phyloP scores from a whole-genome alignment of 192 early-diverging fungal genomes.

The Rhizoclosmatium globosum region DNA sequence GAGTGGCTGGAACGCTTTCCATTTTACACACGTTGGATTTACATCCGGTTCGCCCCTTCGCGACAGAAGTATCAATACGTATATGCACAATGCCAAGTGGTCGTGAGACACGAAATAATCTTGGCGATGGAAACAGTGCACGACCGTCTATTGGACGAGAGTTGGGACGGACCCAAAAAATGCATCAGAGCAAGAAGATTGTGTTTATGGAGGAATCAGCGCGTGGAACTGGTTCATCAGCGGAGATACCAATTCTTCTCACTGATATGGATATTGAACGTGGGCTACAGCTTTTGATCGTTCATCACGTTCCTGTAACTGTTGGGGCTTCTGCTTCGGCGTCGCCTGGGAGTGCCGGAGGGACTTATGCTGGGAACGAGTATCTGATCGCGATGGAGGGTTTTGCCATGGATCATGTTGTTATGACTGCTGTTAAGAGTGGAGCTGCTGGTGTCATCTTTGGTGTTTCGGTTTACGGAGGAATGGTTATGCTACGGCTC shows the following conservation, averaged over 20 bases:
- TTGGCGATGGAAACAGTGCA: background rate
- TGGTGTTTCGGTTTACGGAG: constrained; percentile 14
- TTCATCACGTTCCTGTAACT: constrained; percentile 20
- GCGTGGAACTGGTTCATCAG: background rate
- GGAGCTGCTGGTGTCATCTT: background rate
- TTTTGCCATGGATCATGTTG: constrained; percentile 12
- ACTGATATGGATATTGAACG: constrained; percentile 17
- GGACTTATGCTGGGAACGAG: background rate
- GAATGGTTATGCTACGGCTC: constrained; percentile 11
- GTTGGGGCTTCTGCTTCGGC: background rate
- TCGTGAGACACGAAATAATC: background rate
- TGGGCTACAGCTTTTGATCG: constrained; percentile 4
- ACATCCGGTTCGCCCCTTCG: background rate
- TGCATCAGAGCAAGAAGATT: constrained; percentile 8
- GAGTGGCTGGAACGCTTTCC: constrained; percentile 6
- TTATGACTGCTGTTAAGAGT: constrained; percentile 1
- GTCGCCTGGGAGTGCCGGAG: background rate
- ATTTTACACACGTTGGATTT: constrained; percentile 3
- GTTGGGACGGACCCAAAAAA: constrained; percentile 5
- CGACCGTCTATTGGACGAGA: constrained; percentile 12
- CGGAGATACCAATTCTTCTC: constrained; percentile 8
- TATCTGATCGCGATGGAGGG: constrained; percentile 18
- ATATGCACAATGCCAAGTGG: constrained; percentile 11
- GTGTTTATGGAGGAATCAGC: background rate
- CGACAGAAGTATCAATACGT: constrained; percentile 17